Percentiles rank a stretch among this genome's conserved stretches.
Conservation (phyloP, 768 basidiomycete genomes). For the Suillus spraguei region DNA sequence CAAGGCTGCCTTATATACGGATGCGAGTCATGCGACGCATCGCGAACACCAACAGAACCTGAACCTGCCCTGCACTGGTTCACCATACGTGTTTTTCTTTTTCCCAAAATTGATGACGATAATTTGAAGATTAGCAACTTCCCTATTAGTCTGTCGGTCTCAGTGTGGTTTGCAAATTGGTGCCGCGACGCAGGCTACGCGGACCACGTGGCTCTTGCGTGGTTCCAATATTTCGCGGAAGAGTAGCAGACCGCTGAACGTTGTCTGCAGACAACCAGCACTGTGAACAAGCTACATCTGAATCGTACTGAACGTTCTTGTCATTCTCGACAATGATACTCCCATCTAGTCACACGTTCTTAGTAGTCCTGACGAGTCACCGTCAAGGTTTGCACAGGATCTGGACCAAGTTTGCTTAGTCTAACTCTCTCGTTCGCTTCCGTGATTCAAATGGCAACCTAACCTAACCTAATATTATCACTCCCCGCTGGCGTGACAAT, state of each 20-base stretch:
- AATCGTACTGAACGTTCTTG: neutral
- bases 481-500: neutral
- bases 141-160: conserved; percentile 3
- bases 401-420: neutral
- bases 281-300: neutral
- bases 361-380: neutral
- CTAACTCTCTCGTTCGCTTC: conserved; percentile 5
- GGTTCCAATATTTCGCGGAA: neutral
- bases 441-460: neutral
- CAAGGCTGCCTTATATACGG: conserved; percentile 15
- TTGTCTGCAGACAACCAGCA: neutral
- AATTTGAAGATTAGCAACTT: conserved; percentile 1
- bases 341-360: neutral
- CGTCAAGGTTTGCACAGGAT: conserved; percentile 8
- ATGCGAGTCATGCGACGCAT: neutral
- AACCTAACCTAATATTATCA: conserved; percentile 3
- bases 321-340: neutral
- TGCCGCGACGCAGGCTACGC: neutral
- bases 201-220: neutral
- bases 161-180: neutral
- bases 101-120: conserved; percentile 10
- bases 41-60: conserved; percentile 1
- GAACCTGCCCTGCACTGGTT: conserved; percentile 8
- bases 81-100: conserved; percentile 5
- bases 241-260: neutral